phyloP scores from a whole-genome alignment of 176 grass and related monocot genomes.

The Echinochloa phyllopogon region DNA sequence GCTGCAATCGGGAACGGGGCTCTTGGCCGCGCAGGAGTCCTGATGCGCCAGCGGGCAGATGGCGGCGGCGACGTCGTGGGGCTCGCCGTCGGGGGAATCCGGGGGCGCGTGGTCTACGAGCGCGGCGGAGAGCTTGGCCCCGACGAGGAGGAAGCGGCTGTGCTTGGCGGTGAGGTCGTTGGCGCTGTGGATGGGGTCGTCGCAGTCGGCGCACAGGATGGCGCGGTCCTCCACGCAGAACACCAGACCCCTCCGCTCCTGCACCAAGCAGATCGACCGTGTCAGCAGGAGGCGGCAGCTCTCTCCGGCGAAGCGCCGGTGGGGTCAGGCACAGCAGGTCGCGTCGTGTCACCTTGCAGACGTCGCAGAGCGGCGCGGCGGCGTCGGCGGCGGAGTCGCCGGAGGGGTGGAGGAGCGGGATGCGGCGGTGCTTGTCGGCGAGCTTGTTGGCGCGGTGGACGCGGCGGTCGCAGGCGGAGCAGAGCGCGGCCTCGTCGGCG shows the following conservation, averaged over 20 bases:
- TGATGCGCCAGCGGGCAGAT: neutral
- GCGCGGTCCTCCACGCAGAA: slow-evolving; percentile 98
- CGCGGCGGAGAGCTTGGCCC: slow-evolving; percentile 61
- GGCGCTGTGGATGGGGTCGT: slow-evolving; percentile 76
- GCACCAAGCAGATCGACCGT: slow-evolving; percentile 6
- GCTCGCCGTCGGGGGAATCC: slow-evolving; percentile 21
- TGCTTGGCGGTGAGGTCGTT: slow-evolving; percentile 93
- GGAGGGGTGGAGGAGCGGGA: slow-evolving; percentile 50
- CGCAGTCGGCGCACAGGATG: slow-evolving; percentile 93
- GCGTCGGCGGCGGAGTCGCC: too few species aligned
- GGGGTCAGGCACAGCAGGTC: too few species aligned
- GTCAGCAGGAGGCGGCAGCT: neutral
- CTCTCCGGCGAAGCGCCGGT: neutral
- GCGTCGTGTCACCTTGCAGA: slow-evolving; percentile 61
- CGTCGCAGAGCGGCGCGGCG: slow-evolving; percentile 66
- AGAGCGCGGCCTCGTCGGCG: slow-evolving; percentile 90
- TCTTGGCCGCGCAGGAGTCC: neutral
- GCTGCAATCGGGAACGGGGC: slow-evolving; percentile 1
- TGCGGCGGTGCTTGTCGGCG: slow-evolving; percentile 81
- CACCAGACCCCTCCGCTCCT: slow-evolving; percentile 79
- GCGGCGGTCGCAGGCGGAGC: slow-evolving; percentile 70
- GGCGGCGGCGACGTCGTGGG: neutral
- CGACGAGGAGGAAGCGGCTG: slow-evolving; percentile 85
- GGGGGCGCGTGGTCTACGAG: slow-evolving; percentile 32
- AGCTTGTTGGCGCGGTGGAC: slow-evolving; percentile 88